Percentiles rank a stretch among this genome's conserved stretches.
Evolutionary conservation across 208 protist species (phyloP).

Genomic region (Trypanosoma avium): DNA sequence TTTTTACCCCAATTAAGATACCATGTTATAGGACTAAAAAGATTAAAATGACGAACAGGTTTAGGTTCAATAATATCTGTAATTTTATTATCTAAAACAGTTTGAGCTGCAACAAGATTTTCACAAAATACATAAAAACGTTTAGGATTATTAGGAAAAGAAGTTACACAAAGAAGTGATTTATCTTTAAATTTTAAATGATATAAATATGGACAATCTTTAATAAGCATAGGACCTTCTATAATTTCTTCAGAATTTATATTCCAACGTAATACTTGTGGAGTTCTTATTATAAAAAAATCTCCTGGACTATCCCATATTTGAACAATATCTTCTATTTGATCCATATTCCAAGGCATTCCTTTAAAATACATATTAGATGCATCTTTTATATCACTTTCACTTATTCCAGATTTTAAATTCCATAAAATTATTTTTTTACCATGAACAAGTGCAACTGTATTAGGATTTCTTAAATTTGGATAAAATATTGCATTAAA

Average conservation of each 20-base stretch:
- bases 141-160: slow-evolving; percentile 27
- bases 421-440: slow-evolving; percentile 63
- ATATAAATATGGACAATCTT: slow-evolving; percentile 25
- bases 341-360: slow-evolving; percentile 37
- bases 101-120: slow-evolving; percentile 21
- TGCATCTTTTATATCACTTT: slow-evolving; percentile 17
- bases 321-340: slow-evolving; percentile 43
- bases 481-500: slow-evolving; percentile 73
- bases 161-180: slow-evolving; percentile 28
- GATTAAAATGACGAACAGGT: slow-evolving; percentile 18
- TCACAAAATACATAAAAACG: slow-evolving; percentile 41
- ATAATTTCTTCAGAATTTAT: slow-evolving; percentile 8
- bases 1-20: slow-evolving; percentile 35
- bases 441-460: slow-evolving; percentile 49
- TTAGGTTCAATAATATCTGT: slow-evolving; percentile 3
- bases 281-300: slow-evolving; percentile 30
- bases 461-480: slow-evolving; percentile 22
- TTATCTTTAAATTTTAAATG: slow-evolving; percentile 20
- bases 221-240: slow-evolving; percentile 22
- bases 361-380: slow-evolving; percentile 29
- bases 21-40: slow-evolving; percentile 28
- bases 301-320: slow-evolving; percentile 38
- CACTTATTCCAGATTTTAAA: slow-evolving; percentile 18
- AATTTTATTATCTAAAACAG: background rate
- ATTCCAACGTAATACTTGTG: slow-evolving; percentile 30